These are phyloP conservation scores for Trichoderma breve DNA, from an alignment of 2,329 filamentous ascomycete species.

Conservation along the genomic window DNA sequence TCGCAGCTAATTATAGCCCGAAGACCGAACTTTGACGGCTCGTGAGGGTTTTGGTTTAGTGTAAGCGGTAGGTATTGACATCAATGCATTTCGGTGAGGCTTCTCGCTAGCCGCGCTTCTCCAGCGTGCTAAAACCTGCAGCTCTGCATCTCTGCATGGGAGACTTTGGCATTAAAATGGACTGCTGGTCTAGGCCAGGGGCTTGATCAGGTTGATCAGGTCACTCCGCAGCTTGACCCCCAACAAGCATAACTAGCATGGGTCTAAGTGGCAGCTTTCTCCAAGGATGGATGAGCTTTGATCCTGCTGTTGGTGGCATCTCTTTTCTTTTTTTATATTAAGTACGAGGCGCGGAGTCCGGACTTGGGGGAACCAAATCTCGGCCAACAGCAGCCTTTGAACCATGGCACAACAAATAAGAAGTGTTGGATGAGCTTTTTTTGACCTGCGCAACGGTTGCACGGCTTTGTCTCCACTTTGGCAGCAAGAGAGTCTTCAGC, in stretches of 20 bases:
- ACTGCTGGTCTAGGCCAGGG: not conserved
- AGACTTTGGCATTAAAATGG: not conserved
- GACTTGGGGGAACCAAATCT: not conserved
- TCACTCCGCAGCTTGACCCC: too few species aligned
- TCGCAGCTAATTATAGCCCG: slow-evolving; percentile 10
- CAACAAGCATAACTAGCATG: too few species aligned
- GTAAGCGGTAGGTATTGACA: not conserved
- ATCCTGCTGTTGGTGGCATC: not conserved
- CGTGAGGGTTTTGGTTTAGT: not conserved
- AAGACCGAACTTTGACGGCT: not conserved
- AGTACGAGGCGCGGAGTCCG: not conserved
- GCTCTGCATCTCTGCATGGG: not conserved
- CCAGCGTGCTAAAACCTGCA: not conserved
- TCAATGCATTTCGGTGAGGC: not conserved
- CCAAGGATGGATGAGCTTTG: not conserved
- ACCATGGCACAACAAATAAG: not conserved
- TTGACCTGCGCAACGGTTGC: not conserved
- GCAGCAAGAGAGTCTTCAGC: not conserved
- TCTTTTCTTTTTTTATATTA: not conserved
- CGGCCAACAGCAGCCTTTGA: not conserved
- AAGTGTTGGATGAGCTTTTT: not conserved
- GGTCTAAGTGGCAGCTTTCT: not conserved
- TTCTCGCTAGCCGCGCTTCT: not conserved
- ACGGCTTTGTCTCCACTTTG: not conserved
- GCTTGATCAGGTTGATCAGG: not conserved